A percentile compares a stretch with the other conserved stretches of the same genome.
Evolutionary conservation across 2,329 filamentous ascomycete species (phyloP).

Genomic region (Arthrobotrys iridis): DNA sequence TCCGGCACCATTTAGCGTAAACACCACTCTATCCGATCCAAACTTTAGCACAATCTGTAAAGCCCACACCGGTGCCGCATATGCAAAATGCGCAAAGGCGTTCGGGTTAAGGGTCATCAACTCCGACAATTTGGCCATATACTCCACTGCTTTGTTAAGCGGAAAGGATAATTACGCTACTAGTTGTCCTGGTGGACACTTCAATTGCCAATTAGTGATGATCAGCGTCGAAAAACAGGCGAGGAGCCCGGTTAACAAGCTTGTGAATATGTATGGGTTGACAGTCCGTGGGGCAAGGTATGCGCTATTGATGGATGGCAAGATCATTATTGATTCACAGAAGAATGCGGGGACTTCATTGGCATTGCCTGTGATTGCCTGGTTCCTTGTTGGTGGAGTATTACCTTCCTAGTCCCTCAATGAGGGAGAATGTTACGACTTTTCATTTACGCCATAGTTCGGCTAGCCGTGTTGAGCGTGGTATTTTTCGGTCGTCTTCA

Average conservation of each 20-base stretch:
- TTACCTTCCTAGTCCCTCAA: neutral
- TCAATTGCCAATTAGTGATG: constrained; percentile 29
- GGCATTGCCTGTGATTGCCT: constrained; percentile 20
- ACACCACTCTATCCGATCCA: constrained; percentile 11
- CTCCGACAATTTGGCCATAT: constrained; percentile 16
- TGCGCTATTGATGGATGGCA: constrained; percentile 11
- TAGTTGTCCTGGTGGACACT: constrained; percentile 17
- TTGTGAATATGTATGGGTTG: constrained; percentile 14
- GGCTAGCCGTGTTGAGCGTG: neutral
- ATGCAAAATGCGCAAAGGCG: constrained; percentile 27
- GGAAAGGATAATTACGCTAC: constrained; percentile 12
- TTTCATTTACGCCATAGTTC: too few relatives aligned
- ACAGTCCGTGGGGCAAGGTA: constrained; percentile 20
- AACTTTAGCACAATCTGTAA: constrained; percentile 13
- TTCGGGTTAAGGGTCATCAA: constrained; percentile 26
- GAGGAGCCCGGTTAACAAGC: constrained; percentile 11
- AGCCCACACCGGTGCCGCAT: neutral
- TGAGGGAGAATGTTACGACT: too few relatives aligned
- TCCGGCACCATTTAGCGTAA: constrained; percentile 1
- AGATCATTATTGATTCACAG: constrained; percentile 30
- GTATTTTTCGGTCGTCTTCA: too few relatives aligned
- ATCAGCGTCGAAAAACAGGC: constrained; percentile 15
- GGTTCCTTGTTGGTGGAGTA: constrained; percentile 14
- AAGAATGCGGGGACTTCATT: constrained; percentile 24
- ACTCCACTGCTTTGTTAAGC: constrained; percentile 8